Conservation (phyloP, 306 rosid species). For the Begonia loranthoides region DNA sequence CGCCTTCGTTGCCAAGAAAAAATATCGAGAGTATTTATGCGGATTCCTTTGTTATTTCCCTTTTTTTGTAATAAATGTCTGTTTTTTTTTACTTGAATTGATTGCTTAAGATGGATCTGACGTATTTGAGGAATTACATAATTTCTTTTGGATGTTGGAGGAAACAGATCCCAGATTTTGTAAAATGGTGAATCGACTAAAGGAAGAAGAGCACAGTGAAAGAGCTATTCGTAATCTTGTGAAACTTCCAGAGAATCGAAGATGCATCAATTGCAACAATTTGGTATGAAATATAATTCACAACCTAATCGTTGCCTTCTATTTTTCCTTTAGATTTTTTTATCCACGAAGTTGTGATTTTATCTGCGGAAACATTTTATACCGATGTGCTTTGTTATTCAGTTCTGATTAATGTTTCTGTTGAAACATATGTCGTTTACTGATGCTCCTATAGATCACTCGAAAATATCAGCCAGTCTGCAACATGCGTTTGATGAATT, state of each 20-base stretch:
- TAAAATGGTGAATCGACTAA: slow-evolving; percentile 41
- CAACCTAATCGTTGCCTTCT: neutral
- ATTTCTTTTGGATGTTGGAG: slow-evolving; percentile 1
- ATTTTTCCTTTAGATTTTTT: neutral
- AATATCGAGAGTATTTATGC: neutral
- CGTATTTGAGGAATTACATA: neutral
- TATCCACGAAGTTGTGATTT: too few species aligned
- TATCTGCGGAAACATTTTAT: too few species aligned
- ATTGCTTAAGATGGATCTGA: too few species aligned
- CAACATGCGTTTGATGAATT: too few species aligned
- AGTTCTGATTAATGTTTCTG: too few species aligned
- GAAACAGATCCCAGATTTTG: slow-evolving; percentile 6
- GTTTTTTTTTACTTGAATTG: too few species aligned
- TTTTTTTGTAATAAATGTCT: neutral
- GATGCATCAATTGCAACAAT: slow-evolving; percentile 81
- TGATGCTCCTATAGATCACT: too few species aligned
- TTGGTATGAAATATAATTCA: slow-evolving; percentile 36
- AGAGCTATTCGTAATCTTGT: slow-evolving; percentile 47
- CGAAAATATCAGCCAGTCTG: too few species aligned
- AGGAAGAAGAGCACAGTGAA: slow-evolving; percentile 65
- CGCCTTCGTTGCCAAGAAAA: neutral
- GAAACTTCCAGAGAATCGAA: slow-evolving; percentile 60
- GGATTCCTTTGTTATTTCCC: neutral
- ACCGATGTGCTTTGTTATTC: too few species aligned
- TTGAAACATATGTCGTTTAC: too few species aligned